Evolutionary conservation across 1,284 basidiomycete genomes (phyloP), one percentile per base, ranked within the genome.

Genomic region (Naganishia liquefaciens): DNA sequence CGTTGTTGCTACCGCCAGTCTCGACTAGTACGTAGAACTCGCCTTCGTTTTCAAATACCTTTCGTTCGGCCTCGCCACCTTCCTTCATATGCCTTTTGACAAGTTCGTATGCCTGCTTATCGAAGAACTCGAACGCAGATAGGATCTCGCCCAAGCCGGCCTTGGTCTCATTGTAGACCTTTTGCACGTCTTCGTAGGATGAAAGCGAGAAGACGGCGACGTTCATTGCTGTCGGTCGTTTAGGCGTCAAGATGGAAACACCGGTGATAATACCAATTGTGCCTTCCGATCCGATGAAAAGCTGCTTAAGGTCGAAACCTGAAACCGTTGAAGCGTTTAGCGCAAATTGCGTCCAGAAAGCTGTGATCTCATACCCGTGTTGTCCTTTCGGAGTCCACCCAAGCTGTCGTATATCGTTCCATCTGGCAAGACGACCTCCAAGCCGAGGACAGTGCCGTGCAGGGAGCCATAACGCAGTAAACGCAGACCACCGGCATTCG

Each of bases 261-360:
- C 87, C 96, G 5, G 96, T 99, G 67, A 99, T 88, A 66, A 99
- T 83, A 53, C 96, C 95, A 37, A 99, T 87, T 0, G 93, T 95
- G 61, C 96, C 96, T 77, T 99, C 96, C 11, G 91, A 89, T 23
- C 96, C 96, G 72, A 99, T 97, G 79, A 99, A 99, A 7, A 99
- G 85, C 77, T 99, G 96, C 79, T 99, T 99, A 55, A 99, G 83
- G 77, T 99, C 96, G 75, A 97, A 95, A n/a, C 95, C 93, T 93
- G 70, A 1, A 53, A 11, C 3, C 10, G 3, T 39, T 68, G 23
- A 68, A 58, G 43, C 11, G 9, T 50, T 21, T 23, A 39, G 50
- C 55, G 5, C 1, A 6, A 42, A 40, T 50, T 7, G 30, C 42
- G 25, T 54, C n/a, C 17, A 62, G 27, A 21, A 10, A 25, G 3